A percentile compares a stretch with the other conserved stretches of the same genome.
These are phyloP conservation scores for Ocimum tenuiflorum DNA, from an alignment of 257 asterid species.

Conservation along the genomic window DNA sequence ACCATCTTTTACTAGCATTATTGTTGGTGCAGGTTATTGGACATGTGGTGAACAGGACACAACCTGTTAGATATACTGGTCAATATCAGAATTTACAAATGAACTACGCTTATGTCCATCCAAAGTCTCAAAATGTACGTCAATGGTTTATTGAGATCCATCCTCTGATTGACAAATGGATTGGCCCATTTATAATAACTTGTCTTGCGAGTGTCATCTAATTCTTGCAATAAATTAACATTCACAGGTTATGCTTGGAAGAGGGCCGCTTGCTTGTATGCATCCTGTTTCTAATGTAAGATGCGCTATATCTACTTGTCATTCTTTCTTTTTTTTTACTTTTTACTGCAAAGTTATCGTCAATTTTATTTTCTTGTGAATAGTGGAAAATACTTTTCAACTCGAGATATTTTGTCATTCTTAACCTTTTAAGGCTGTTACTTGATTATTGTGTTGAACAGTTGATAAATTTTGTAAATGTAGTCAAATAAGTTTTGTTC, in stretches of 20 bases:
- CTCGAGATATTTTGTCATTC: background rate
- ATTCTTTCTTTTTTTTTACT: too few species aligned
- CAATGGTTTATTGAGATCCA: background rate
- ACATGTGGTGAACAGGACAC: constrained; percentile 48
- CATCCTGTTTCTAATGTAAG: constrained; percentile 72
- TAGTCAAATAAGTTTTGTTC: background rate
- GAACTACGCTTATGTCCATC: constrained; percentile 42
- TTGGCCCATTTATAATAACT: background rate
- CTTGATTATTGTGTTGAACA: background rate
- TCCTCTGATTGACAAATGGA: background rate
- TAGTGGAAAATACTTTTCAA: background rate
- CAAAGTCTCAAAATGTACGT: constrained; percentile 63
- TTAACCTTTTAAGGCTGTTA: background rate
- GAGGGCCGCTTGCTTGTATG: constrained; percentile 59
- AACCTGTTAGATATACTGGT: constrained; percentile 48
- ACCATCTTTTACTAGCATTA: background rate
- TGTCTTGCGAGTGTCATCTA: constrained; percentile 8
- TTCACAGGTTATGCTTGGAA: constrained; percentile 64
- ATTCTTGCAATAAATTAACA: constrained; percentile 10
- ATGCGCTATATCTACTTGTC: background rate
- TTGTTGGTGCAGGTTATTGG: constrained; percentile 45
- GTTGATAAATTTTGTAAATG: background rate
- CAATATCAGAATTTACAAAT: constrained; percentile 55
- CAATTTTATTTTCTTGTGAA: background rate
- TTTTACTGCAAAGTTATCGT: background rate